These are phyloP conservation scores for Chondrostereum purpureum DNA, from an alignment of 1,284 basidiomycete species.

Conservation along the genomic window DNA sequence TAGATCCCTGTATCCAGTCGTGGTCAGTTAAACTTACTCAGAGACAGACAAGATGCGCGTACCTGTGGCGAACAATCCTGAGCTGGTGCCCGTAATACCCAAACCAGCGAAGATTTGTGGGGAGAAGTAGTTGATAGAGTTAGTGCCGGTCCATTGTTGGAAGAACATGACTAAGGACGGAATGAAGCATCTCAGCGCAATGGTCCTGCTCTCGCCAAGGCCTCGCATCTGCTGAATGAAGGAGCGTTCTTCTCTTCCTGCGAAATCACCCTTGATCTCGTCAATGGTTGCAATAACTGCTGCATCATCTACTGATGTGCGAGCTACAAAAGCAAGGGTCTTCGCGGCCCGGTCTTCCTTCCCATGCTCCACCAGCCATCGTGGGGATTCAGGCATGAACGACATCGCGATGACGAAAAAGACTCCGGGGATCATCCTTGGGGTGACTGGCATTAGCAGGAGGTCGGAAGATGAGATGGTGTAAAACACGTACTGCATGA, in stretches of 20 bases:
- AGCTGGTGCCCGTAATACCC: slow-evolving; percentile 44
- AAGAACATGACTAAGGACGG: slow-evolving; percentile 48
- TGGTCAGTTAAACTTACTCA: background rate
- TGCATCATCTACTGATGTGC: slow-evolving; percentile 33
- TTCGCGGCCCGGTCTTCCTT: slow-evolving; percentile 43
- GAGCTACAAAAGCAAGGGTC: slow-evolving; percentile 39
- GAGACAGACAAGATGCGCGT: slow-evolving; percentile 1
- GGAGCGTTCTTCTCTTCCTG: slow-evolving; percentile 32
- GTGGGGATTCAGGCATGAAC: slow-evolving; percentile 52
- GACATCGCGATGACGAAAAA: slow-evolving; percentile 40
- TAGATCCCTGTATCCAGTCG: slow-evolving; percentile 38
- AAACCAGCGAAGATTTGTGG: slow-evolving; percentile 46
- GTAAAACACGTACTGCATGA: slow-evolving; percentile 36
- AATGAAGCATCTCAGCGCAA: slow-evolving; percentile 42
- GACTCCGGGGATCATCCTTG: slow-evolving; percentile 41
- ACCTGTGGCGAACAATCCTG: slow-evolving; percentile 49
- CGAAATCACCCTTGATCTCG: slow-evolving; percentile 46
- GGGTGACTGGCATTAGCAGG: background rate
- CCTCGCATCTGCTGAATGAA: slow-evolving; percentile 31
- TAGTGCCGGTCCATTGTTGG: slow-evolving; percentile 58
- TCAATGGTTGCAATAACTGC: slow-evolving; percentile 36
- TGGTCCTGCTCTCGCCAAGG: slow-evolving; percentile 39
- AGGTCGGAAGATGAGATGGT: background rate
- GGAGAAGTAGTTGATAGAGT: slow-evolving; percentile 53
- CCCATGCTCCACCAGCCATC: slow-evolving; percentile 53